Percentiles rank a stretch among this genome's conserved stretches.
These are phyloP conservation scores for Linum usitatissimum DNA, from an alignment of 345 rosid species.

Conservation along the genomic window DNA sequence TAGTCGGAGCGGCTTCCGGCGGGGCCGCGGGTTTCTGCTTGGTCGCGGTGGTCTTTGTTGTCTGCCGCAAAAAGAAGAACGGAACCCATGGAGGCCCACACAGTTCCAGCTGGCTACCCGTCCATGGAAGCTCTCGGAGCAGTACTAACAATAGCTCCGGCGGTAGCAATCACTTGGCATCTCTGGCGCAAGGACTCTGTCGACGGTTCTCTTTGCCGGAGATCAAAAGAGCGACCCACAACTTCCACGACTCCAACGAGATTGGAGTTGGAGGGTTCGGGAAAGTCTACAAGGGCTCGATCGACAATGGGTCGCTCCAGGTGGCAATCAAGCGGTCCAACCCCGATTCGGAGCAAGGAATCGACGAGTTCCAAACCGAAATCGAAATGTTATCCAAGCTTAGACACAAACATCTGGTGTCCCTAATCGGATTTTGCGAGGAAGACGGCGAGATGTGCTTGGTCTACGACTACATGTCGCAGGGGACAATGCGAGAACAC, in stretches of 20 bases:
- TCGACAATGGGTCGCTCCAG: slow-evolving; percentile 34
- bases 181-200: slow-evolving; percentile 57
- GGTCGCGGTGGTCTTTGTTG: slow-evolving; percentile 39
- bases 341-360: slow-evolving; percentile 71
- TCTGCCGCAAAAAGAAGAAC: slow-evolving; percentile 28
- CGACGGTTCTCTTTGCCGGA: slow-evolving; percentile 52
- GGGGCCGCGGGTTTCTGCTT: slow-evolving; percentile 44
- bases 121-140: slow-evolving; percentile 44
- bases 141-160: slow-evolving; percentile 18
- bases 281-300: slow-evolving; percentile 68
- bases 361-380: slow-evolving; percentile 71
- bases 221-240: slow-evolving; percentile 51
- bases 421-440: slow-evolving; percentile 75
- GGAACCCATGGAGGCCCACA: slow-evolving; percentile 29
- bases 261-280: slow-evolving; percentile 90
- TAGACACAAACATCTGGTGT: slow-evolving; percentile 84
- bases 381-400: slow-evolving; percentile 75
- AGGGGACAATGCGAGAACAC: slow-evolving; percentile 71
- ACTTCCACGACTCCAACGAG: slow-evolving; percentile 53
- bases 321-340: slow-evolving; percentile 74
- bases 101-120: slow-evolving; percentile 59
- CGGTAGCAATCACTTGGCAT: slow-evolving; percentile 37
- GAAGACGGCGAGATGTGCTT: slow-evolving; percentile 76
- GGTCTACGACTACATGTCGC: slow-evolving; percentile 79
- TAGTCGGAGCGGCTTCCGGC: slow-evolving; percentile 47